These are phyloP conservation scores for Guyanaporus albipodus DNA, from an alignment of 768 basidiomycete species.

Conservation along the genomic window DNA sequence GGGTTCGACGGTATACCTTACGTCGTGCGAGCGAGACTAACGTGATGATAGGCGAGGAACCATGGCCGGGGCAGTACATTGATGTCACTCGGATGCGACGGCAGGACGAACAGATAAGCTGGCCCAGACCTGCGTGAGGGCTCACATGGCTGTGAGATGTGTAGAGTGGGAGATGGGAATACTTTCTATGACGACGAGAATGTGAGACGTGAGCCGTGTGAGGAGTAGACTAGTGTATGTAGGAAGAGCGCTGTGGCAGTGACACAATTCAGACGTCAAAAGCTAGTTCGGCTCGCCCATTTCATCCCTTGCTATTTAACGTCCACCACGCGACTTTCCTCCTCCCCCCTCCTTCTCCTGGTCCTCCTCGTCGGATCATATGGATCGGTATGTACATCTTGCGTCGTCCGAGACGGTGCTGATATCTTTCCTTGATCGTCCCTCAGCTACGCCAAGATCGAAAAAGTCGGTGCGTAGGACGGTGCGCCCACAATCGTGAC, in stretches of 20 bases:
- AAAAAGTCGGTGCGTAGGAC: slow-evolving; percentile 88
- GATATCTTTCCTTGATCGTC: slow-evolving; percentile 19
- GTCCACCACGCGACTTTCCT: slow-evolving; percentile 7
- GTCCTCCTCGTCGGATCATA: slow-evolving; percentile 11
- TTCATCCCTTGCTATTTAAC: slow-evolving; percentile 17
- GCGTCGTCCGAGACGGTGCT: slow-evolving; percentile 10
- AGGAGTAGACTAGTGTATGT: not conserved
- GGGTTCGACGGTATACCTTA: slow-evolving; percentile 21
- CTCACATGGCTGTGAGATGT: slow-evolving; percentile 2
- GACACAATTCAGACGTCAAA: slow-evolving; percentile 11
- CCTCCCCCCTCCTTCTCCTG: not conserved
- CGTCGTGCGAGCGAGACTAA: slow-evolving; percentile 7
- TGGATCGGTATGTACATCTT: slow-evolving; percentile 32
- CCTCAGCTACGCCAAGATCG: slow-evolving; percentile 89
- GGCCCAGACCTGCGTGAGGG: slow-evolving; percentile 65
- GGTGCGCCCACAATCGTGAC: slow-evolving; percentile 1
- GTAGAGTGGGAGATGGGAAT: slow-evolving; percentile 10
- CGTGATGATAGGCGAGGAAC: slow-evolving; percentile 52
- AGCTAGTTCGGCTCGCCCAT: slow-evolving; percentile 11
- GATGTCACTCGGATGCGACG: slow-evolving; percentile 63
- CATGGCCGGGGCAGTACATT: slow-evolving; percentile 70
- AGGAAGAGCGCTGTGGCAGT: slow-evolving; percentile 7
- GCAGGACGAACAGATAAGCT: slow-evolving; percentile 54
- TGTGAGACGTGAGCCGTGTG: slow-evolving; percentile 3
- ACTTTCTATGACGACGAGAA: slow-evolving; percentile 17